These are phyloP conservation scores for Hirschioporus abietinus DNA, from an alignment of 768 basidiomycete genomes.

Conservation along the genomic window DNA sequence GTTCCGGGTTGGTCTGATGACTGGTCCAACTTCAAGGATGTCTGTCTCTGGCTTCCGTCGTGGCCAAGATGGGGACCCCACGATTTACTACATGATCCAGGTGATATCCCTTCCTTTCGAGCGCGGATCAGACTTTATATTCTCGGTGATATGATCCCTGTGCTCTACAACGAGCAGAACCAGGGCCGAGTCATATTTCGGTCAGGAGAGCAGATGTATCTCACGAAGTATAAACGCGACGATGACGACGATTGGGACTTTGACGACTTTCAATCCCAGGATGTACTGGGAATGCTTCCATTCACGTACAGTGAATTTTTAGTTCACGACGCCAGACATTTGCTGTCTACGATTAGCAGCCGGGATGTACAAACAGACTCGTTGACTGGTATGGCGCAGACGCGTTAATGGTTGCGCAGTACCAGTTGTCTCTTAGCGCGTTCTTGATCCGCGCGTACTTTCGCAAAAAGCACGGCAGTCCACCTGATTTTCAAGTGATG, in stretches of 20 bases:
- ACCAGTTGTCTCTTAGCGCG: neutral
- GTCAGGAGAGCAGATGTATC: neutral
- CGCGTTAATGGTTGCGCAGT: neutral
- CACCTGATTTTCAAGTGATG: neutral
- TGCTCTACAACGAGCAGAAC: neutral
- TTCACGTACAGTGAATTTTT: neutral
- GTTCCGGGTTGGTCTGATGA: neutral
- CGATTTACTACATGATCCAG: neutral
- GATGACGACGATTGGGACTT: neutral
- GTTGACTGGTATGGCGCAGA: neutral
- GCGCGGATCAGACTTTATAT: neutral
- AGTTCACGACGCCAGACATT: neutral
- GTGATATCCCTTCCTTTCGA: neutral
- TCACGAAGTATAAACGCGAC: neutral
- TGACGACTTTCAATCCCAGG: neutral
- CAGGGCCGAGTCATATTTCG: neutral
- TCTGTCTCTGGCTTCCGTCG: neutral
- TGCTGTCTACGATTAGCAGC: neutral
- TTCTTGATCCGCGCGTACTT: neutral
- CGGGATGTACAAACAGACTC: neutral
- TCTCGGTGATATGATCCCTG: neutral
- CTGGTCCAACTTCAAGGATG: constrained; percentile 1
- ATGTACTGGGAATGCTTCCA: neutral
- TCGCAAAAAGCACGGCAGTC: neutral
- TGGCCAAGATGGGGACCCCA: neutral